These are phyloP conservation scores for Plasmopara halstedii DNA, from an alignment of 352 stramenopile genomes.

Conservation along the genomic window DNA sequence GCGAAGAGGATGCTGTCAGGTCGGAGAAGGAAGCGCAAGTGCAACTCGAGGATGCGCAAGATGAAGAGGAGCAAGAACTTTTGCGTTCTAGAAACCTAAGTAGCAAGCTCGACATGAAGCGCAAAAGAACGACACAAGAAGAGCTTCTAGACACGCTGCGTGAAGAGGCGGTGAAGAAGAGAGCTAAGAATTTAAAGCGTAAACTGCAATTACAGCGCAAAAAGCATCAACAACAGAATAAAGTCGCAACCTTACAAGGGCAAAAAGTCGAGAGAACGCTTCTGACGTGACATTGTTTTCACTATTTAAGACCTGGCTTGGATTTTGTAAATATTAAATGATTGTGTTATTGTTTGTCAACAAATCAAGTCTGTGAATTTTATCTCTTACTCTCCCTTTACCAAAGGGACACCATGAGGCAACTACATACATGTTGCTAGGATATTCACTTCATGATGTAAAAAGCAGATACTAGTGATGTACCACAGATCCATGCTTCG, in stretches of 20 bases:
- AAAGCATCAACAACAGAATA: conserved; percentile 39
- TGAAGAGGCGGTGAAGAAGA: conserved; percentile 54
- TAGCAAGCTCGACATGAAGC: conserved; percentile 34
- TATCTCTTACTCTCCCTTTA: too few relatives aligned
- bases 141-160: conserved; percentile 60
- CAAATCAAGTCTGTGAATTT: too few relatives aligned
- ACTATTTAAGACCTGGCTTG: too few relatives aligned
- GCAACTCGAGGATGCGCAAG: conserved; percentile 27
- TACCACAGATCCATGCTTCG: too few relatives aligned
- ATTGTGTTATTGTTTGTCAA: too few relatives aligned
- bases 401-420: too few relatives aligned
- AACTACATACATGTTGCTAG: too few relatives aligned
- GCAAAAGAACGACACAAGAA: conserved; percentile 59
- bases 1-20: conserved; percentile 25
- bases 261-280: neutral
- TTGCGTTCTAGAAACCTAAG: conserved; percentile 29
- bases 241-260: neutral
- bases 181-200: conserved; percentile 69
- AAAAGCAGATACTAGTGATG: too few relatives aligned
- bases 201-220: conserved; percentile 71
- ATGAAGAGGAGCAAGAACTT: conserved; percentile 58
- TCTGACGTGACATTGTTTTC: too few relatives aligned
- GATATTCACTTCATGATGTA: too few relatives aligned
- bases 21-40: conserved; percentile 22
- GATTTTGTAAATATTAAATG: too few relatives aligned